These are phyloP conservation scores for Paramecium biaurelia DNA, from an alignment of 73 alveolate species.

Conservation along the genomic window DNA sequence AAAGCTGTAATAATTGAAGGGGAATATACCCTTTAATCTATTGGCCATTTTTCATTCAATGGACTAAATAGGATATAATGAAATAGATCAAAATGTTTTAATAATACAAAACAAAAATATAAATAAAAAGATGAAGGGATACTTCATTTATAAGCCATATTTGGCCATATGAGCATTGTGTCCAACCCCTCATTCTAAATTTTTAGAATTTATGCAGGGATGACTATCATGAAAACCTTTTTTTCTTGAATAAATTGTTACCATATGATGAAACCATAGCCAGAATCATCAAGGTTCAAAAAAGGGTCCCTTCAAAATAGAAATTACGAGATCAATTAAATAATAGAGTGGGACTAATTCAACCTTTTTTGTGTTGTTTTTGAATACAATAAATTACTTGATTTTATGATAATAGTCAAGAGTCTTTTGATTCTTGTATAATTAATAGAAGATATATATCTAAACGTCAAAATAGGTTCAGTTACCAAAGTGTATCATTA, in stretches of 20 bases:
- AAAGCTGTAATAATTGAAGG: conserved; percentile 12
- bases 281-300: conserved; percentile 30
- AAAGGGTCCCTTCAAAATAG: conserved; percentile 24
- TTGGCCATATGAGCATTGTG: conserved; percentile 20
- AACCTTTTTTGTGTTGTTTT: not conserved
- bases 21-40: conserved; percentile 16
- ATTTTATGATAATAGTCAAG: not conserved
- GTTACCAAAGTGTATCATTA: conserved; percentile 24
- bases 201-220: not conserved
- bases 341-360: not conserved
- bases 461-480: not conserved
- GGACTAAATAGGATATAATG: not conserved
- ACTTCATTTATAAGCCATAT: not conserved
- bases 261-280: conserved; percentile 46
- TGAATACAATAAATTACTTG: not conserved
- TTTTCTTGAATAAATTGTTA: not conserved
- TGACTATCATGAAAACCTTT: not conserved
- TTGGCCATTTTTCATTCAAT: not conserved
- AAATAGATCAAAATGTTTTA: not conserved
- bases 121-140: not conserved
- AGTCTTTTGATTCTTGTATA: not conserved
- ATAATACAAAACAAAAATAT: not conserved
- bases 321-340: not conserved
- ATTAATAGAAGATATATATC: not conserved
- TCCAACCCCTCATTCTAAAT: not conserved